Evolutionary conservation across 2,329 filamentous ascomycete genomes (phyloP), one percentile per base, ranked within the genome.

Genomic region (Scedosporium boydii): DNA sequence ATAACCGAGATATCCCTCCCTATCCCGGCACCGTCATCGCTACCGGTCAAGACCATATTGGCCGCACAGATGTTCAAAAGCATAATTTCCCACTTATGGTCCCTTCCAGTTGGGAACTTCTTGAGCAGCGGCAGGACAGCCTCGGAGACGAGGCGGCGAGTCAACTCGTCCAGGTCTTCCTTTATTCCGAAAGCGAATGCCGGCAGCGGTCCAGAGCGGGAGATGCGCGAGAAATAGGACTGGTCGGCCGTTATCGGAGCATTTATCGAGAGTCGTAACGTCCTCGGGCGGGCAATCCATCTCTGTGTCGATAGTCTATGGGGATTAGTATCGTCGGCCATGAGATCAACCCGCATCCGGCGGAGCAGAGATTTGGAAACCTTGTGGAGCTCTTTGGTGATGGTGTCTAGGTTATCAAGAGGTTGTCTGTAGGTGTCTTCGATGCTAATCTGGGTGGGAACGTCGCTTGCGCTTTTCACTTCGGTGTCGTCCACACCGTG

Each of bases 381-480:
- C 64, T 83, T 80, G n/a, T 77, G 74, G 48, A 97, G 77, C 73
- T 96, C 88, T 65, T 83, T 84, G 51, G 78, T 75, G 34, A 96
- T 85, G 63, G 87, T 81, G 1, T 83, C 73, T 60, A 88, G 71
- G 0, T 80, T 86, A 67, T 88, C 83, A 1, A 96, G 77, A 16
- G 61, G 60, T 0, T 86, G 85, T 26, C 84, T 82, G 72, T 96
- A 98, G 16, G 91, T 95, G 74, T 98, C 93, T 71, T 98, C 93
- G 66, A 98, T 95, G 72, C 91, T 95, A 71, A 98, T 96, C 73
- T 97, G 93, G 1, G 85, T 86, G 0, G 93, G 93, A 1, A 96
- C 75, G 55, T 86, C 83, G 67, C 84, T 84, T 1, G 86, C 88
- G 65, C 86, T 80, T 59, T 86, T 85, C 18, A 98, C 91, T 63